Base-by-base conservation (phyloP, 176 grass and related monocot species). In the Themeda triandra region DNA sequence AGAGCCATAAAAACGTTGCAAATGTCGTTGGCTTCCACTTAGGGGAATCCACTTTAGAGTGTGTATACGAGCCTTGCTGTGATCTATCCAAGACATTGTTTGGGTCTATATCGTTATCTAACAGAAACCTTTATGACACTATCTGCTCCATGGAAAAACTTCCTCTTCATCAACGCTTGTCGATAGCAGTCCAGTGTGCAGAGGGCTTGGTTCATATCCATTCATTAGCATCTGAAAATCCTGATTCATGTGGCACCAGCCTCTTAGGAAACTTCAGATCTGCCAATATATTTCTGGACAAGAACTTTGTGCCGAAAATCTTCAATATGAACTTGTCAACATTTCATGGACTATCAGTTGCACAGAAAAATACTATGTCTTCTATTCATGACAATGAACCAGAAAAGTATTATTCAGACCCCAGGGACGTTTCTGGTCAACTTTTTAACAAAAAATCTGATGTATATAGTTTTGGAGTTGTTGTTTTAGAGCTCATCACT, bases 21-120 rank as follows among this genome's bases (percentile, higher is more conserved):
- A 75, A 75, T 53, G 9, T 75, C 54, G 72, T 75, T 75, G 72
- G 72, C 28, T 75, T 75, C 72, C 46, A 75, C 29, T 33, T 75
- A 13, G 72, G 72, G 17, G 4, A 54, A 32, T 75, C 72, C 0
- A 11, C 12, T 54, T 75, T 48, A 54, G 29, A 54, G 8, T 75
- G 72, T 33, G 28, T 75, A 13, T 75, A 75, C 6, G 71, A 75
- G 7, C 23, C 71, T 53, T 75, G 14, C 27, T 51, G 28, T 31
- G 71, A 53, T 23, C 21, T 75, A 19, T 39, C 33, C 6, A 53
- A 53, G 49, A 51, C 71, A 51, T 19, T 5, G 1, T 5, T 6
- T 74, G 28, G 45, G 0, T 23, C 45, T 3, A 33, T 75, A 54
- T 23, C 29, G 2, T 13, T 75, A 0, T 75, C 46, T 6, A 54